These are phyloP conservation scores for Echinosophora koreensis DNA, from an alignment of 306 rosid genomes.

Conservation along the genomic window DNA sequence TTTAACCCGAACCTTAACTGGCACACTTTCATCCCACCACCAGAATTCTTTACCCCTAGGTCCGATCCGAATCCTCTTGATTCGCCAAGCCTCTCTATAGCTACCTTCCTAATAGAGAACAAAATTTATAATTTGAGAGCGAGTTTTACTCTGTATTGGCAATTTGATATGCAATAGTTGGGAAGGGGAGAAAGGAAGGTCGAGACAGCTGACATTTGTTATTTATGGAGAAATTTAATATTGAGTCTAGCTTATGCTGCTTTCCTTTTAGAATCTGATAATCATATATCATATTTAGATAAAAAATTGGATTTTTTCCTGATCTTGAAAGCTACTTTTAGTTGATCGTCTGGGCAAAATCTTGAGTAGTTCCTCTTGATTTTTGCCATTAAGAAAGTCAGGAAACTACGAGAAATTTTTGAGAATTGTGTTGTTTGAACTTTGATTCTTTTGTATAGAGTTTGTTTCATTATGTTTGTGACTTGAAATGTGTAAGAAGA, in stretches of 20 bases:
- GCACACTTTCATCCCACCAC: too few species aligned
- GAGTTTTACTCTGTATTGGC: not conserved
- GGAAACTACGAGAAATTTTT: not conserved
- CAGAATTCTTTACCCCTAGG: too few species aligned
- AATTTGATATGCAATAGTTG: not conserved
- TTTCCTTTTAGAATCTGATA: not conserved
- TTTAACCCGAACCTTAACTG: too few species aligned
- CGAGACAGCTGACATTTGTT: not conserved
- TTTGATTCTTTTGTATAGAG: too few species aligned
- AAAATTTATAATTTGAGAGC: not conserved
- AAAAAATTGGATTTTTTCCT: not conserved
- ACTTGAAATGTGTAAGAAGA: not conserved
- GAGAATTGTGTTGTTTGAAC: not conserved
- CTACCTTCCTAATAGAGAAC: too few species aligned
- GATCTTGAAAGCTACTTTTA: constrained; percentile 5
- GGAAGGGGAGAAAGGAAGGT: not conserved
- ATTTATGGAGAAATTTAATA: not conserved
- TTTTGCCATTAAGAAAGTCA: not conserved
- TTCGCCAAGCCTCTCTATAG: too few species aligned
- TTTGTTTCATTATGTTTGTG: too few species aligned
- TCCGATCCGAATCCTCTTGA: too few species aligned
- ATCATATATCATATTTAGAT: not conserved
- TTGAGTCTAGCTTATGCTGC: not conserved
- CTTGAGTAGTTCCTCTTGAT: not conserved
- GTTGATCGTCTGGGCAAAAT: not conserved